Percentiles rank a stretch among this genome's conserved stretches.
phyloP scores from a whole-genome alignment of 1,139 yeast species.

The Pichia kudriavzevii region DNA sequence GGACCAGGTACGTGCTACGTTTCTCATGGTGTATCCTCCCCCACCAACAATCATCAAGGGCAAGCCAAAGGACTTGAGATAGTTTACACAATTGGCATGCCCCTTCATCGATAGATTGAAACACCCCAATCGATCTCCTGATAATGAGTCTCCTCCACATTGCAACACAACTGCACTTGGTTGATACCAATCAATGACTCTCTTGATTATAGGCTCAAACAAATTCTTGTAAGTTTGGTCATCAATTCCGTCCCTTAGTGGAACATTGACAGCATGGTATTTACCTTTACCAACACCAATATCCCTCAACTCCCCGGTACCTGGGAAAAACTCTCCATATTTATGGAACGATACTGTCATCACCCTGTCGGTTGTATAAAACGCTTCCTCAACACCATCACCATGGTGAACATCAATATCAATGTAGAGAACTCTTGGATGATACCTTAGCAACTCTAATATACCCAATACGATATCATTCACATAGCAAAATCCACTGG shows the following conservation, averaged over 20 bases:
- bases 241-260: conserved; percentile 90
- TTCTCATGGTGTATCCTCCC: conserved; percentile 95
- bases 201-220: conserved; percentile 78
- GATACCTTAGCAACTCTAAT: conserved; percentile 71
- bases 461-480: conserved; percentile 91
- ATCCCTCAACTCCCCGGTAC: conserved; percentile 87
- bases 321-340: conserved; percentile 95
- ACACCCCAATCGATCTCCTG: conserved; percentile 89
- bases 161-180: conserved; percentile 93
- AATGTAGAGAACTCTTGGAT: conserved; percentile 85
- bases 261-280: conserved; percentile 86
- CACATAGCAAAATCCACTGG: conserved; percentile 91
- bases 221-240: conserved; percentile 87
- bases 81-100: conserved; percentile 91
- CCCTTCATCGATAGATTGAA: conserved; percentile 86
- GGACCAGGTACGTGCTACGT: conserved; percentile 91
- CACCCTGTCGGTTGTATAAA: conserved; percentile 89
- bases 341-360: conserved; percentile 95
- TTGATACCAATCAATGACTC: conserved; percentile 49
- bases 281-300: conserved; percentile 82
- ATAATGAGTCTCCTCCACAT: conserved; percentile 95
- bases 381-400: conserved; percentile 97
- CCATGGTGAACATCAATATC: conserved; percentile 98
- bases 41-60: conserved; percentile 94
- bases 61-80: conserved; percentile 74